Evolutionary conservation across 2,329 filamentous ascomycete genomes (phyloP), one percentile per base, ranked within the genome.

Genomic region (Cladosporium sp.): DNA sequence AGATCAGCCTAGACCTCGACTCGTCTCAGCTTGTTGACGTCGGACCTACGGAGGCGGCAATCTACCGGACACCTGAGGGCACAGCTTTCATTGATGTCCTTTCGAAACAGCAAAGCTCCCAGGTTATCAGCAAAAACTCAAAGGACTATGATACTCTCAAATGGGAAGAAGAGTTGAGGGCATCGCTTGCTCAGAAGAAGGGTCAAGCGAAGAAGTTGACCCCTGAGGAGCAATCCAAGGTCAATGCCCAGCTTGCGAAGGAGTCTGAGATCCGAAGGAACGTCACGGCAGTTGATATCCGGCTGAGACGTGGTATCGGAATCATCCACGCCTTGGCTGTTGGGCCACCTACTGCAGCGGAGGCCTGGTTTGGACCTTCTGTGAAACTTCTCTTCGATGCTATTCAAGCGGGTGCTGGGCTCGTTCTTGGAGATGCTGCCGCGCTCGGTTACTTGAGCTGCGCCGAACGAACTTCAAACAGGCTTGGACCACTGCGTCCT

Each of bases 61-160:
- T 98, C 52, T 93, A 91, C 67, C 84, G 89, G 38, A 95, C 92
- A 0, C 86, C 90, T 1, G 89, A 94, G 66, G 92, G 90, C 1
- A 91, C 85, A 1, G 79, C 84, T 12, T 97, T 95, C 60, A 78
- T 98, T 16, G 93, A 98, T 68, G 88, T 97, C 0, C 77, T 98
- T 5, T 88, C 86, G 29, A 91, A 88, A 64, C 95, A 95, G 65
- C 74, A 83, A 1, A 81, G 82, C 52, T 80, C 80, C 53, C 73
- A 77, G 32, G 72, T 85, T 2, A 83, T 89, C 3, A 85, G 90
- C 69, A 97, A 95, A 71, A 95, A 89, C 61, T 85, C 82, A 42
- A 96, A 95, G 67, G 93, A 97, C 65, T 95, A 96, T 61, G 89
- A 98, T 60, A 94, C 89, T 1, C 70, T 96, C 35, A 96, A 95